Evolutionary conservation across 2,329 filamentous ascomycete species (phyloP).

Genomic region (Blumeria graminis): DNA sequence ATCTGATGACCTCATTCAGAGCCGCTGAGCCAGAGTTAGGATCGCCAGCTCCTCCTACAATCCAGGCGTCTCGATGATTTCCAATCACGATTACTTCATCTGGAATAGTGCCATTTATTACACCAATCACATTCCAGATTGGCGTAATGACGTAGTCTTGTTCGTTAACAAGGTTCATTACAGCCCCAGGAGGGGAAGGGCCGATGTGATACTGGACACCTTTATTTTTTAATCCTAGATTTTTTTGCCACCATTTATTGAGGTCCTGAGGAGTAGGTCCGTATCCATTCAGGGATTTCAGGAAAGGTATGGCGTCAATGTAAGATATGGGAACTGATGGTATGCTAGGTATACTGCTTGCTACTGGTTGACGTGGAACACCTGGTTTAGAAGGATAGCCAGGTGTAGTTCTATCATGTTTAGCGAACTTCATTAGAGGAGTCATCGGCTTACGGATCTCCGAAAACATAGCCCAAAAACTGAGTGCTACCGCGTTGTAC

Average conservation of each 20-base stretch:
- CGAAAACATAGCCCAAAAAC: constrained; percentile 45
- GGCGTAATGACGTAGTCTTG: constrained; percentile 65
- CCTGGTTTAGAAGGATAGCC: constrained; percentile 85
- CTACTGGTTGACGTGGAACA: constrained; percentile 47
- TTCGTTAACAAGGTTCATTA: constrained; percentile 51
- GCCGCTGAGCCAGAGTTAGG: constrained; percentile 64
- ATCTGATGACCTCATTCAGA: constrained; percentile 54
- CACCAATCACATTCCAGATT: constrained; percentile 76
- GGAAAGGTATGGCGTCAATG: constrained; percentile 57
- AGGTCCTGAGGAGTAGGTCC: constrained; percentile 57
- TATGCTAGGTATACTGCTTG: constrained; percentile 53
- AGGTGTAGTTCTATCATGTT: constrained; percentile 45
- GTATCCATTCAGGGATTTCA: constrained; percentile 76
- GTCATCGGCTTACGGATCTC: constrained; percentile 43
- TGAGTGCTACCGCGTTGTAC: constrained; percentile 77
- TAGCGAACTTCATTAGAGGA: not conserved
- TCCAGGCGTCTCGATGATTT: constrained; percentile 85
- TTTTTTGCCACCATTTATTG: constrained; percentile 39
- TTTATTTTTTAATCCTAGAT: constrained; percentile 35
- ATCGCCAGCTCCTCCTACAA: constrained; percentile 61
- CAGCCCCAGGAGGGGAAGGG: constrained; percentile 40
- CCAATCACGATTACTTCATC: constrained; percentile 76
- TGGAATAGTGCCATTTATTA: constrained; percentile 71
- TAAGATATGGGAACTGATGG: constrained; percentile 86
- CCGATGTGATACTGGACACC: constrained; percentile 47